Evolutionary conservation across 2,329 filamentous ascomycete species (phyloP).

Genomic region (Dactylellina haptotyla): DNA sequence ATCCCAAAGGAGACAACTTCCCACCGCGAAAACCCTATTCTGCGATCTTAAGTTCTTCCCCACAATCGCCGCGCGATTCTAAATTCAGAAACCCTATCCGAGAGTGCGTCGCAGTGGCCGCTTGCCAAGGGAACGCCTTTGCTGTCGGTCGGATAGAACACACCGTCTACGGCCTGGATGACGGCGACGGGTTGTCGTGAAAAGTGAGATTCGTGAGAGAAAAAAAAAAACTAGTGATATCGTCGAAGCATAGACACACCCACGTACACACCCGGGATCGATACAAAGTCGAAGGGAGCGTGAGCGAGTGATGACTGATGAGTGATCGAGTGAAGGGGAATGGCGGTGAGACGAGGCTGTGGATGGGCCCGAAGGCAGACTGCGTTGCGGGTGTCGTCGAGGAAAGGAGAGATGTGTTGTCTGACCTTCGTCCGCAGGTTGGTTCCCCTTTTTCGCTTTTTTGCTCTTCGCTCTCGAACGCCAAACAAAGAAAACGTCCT

Average conservation of each 20-base stretch:
- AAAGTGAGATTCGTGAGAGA: constrained; percentile 23
- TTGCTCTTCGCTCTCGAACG: constrained; percentile 14
- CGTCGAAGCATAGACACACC: background rate
- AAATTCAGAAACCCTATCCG: constrained; percentile 30
- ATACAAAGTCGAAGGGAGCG: background rate
- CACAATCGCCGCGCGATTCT: constrained; percentile 12
- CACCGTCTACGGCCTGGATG: constrained; percentile 19
- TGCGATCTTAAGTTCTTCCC: constrained; percentile 3
- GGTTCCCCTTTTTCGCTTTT: constrained; percentile 36
- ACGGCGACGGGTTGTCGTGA: constrained; percentile 3
- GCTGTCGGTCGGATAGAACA: constrained; percentile 38
- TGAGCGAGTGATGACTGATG: background rate
- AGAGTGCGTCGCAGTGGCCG: constrained; percentile 9
- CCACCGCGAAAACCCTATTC: constrained; percentile 18
- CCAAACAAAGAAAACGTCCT: constrained; percentile 27
- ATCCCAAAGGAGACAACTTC: constrained; percentile 24
- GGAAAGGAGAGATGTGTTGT: constrained; percentile 19
- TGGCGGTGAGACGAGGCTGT: background rate
- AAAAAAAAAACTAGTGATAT: background rate
- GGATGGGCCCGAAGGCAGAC: too few relatives aligned
- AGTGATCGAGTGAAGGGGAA: background rate
- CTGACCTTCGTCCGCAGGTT: background rate
- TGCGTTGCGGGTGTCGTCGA: constrained; percentile 17
- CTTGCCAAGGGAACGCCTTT: constrained; percentile 3
- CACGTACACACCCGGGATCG: background rate